A percentile compares a stretch with the other conserved stretches of the same genome.
phyloP scores from a whole-genome alignment of 768 basidiomycete genomes.

The Ramaria rubella region DNA sequence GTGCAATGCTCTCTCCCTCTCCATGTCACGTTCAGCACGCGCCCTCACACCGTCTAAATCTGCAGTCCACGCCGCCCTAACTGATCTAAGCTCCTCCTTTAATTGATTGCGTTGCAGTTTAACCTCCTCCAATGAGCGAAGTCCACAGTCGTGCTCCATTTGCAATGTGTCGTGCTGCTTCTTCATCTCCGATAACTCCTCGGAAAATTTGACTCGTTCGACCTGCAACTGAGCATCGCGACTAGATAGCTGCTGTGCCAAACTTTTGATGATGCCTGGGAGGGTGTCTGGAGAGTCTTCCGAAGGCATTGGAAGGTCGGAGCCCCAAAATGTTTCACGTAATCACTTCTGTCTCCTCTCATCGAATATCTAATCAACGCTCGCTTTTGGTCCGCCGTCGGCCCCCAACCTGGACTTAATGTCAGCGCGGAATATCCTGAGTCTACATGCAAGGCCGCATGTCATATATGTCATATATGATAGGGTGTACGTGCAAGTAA shows the following conservation, averaged over 20 bases:
- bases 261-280: background rate
- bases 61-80: background rate
- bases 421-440: too few species aligned
- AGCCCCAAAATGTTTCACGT: too few species aligned
- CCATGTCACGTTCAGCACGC: background rate
- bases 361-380: too few species aligned
- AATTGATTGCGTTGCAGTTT: background rate
- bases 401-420: too few species aligned
- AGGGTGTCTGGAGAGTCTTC: background rate
- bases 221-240: background rate
- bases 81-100: background rate
- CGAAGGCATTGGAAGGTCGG: too few species aligned
- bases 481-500: too few species aligned
- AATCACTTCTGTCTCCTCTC: too few species aligned
- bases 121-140: background rate
- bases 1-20: background rate
- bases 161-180: background rate
- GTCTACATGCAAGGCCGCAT: too few species aligned
- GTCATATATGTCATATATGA: too few species aligned
- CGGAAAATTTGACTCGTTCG: background rate
- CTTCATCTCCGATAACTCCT: background rate
- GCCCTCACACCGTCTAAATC: background rate
- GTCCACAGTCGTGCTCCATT: background rate
- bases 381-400: too few species aligned
- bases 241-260: background rate